Base-by-base conservation (phyloP, 306 rosid species). In the Carpinus fangiana region DNA sequence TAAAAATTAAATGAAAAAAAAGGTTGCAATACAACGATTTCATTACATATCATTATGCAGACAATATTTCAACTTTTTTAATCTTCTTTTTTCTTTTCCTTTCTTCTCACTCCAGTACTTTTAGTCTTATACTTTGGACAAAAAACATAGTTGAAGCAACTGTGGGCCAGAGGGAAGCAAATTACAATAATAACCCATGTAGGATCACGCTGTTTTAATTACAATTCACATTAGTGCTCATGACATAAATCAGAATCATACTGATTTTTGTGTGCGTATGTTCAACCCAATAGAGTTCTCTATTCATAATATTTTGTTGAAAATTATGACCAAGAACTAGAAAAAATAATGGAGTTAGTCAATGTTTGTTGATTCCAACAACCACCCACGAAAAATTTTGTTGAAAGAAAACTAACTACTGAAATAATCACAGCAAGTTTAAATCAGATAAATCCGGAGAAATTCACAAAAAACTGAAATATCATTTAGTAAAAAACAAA, bases 71-170 rank as follows among this genome's bases (percentile, higher is more conserved):
- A 48, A 79, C 75, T 51, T 76, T 72, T 78, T 23, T 50, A 54
- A 10, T 71, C 79, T 70, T 47, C 52, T 74, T 59, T 78, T 41
- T 79, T 73, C 80, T 75, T 46, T 81, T 75, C 78, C 90, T 82
- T 86, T 82, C 69, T 80, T 88, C 86, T 76, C 85, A 83, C 91
- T 84, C 85, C 43, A 82, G 41, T 70, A 78, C 72, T 46, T 67
- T 68, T 66, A 57, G 56, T 75, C 72, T 38, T 67, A 55, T 70
- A 62, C 76, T 75, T 11, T 47, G 52, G 52, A 2, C 52, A 2
- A 48, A 48, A 48, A 13, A 48, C 52, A 48, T 11, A 48, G 14
- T 9, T 48, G 52, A 12, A 11, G 13, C 16, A 48, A 48, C 16
- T 11, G 52, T 48, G 14, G 52, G 52, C 52, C 52, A 11, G 14